Percentiles rank a stretch among this genome's conserved stretches.
Conservation (phyloP, 129 eudicot genomes). For the carrot (Daucus carota) region DH1_v3.0 NC_030389.2:20804001-20804500, state of each 20-base stretch:
- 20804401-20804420: background rate
- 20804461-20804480: slow-evolving; percentile 7
- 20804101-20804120: no score
- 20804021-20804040: no score
- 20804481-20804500: background rate
- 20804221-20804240: slow-evolving; percentile 2
- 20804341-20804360: background rate
- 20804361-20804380: background rate
- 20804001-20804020: no score
- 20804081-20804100: no score
- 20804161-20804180: no score
- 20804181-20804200: background rate
- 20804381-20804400: background rate
- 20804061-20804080: no score
- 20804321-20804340: no score
- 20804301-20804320: background rate
- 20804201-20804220: background rate
- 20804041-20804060: no score
- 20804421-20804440: background rate
- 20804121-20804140: background rate
- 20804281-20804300: background rate
- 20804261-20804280: background rate
- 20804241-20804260: slow-evolving; percentile 8
- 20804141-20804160: background rate
- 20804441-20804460: slow-evolving; percentile 13